Base-by-base conservation (phyloP, 768 basidiomycete genomes). In the Pisolithus microcarpus region DNA sequence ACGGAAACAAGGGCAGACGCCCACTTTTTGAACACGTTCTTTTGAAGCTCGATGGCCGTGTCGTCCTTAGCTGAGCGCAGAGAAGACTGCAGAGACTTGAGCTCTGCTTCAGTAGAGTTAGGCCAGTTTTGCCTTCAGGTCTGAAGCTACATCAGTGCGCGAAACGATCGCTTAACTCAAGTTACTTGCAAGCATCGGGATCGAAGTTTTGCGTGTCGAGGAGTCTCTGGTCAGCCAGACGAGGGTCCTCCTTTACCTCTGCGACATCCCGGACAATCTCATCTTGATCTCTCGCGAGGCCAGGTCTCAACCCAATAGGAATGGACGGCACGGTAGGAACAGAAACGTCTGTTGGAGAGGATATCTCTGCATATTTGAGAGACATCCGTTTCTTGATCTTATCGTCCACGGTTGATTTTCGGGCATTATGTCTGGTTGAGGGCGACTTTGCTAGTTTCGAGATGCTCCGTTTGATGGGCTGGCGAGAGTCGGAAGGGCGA, bases 381-480 rank as follows among this genome's bases (percentile, higher is more conserved):
- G 92, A 93, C 84, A 96, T 86, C 62, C 94, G 87, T 70, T 91
- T 91, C 79, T 91, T 92, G 69, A 96, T 92, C 72, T 88, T 91
- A 77, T 94, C 94, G 66, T 92, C 78, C 53, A 84, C 76, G 50
- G 67, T 53, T 7, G 69, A 69, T 19, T 63, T 82, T 63, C 76
- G 74, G 5, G 68, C 68, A 63, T 77, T 75, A 55, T 75, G 66
- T 58, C 73, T 58, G 8, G 46, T 54, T 4, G 67, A 53, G 5
- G 59, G 50, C 0, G 44, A 5, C 56, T 66, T 69, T 56, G 64
- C 51, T 43, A 69, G 64, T 56, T 61, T 70, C 2, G 67, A 61
- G n/a, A 48, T 54, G 44, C 61, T 46, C 7, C 64, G 51, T 57
- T 72, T 77, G 1, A 66, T 48, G 13, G 62, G 57, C 50, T 66